Conservation (phyloP, 345 rosid genomes). For the Corymbia maculata region DNA sequence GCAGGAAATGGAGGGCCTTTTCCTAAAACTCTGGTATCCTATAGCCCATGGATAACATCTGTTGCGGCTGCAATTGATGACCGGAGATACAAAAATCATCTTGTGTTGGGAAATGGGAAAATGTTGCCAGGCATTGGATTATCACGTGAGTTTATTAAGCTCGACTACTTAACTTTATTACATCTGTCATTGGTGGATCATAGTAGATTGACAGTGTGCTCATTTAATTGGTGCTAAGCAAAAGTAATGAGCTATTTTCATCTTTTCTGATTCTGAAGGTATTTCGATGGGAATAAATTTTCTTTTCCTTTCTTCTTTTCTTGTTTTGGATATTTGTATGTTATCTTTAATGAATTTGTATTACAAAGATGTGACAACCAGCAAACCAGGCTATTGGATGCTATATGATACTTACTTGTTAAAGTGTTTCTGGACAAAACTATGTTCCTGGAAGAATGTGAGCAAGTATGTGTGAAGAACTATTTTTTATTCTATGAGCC, state of each 20-base stretch:
- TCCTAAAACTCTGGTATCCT: constrained; percentile 88
- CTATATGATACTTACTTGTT: not conserved
- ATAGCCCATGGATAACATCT: constrained; percentile 95
- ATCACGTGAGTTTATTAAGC: constrained; percentile 56
- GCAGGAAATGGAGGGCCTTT: constrained; percentile 99
- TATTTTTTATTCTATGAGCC: not conserved
- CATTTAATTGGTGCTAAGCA: not conserved
- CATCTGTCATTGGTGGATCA: not conserved
- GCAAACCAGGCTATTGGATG: not conserved
- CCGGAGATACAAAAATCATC: constrained; percentile 89
- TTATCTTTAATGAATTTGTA: not conserved
- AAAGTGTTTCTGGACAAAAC: not conserved
- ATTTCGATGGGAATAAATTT: not conserved
- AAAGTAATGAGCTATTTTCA: not conserved
- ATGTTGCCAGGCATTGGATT: constrained; percentile 76
- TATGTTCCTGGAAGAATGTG: not conserved
- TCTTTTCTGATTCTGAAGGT: not conserved
- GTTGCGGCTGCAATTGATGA: constrained; percentile 99
- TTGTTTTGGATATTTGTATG: not conserved
- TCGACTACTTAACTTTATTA: not conserved
- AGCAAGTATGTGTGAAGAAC: not conserved
- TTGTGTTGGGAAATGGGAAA: constrained; percentile 81
- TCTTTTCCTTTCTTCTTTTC: not conserved
- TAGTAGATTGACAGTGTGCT: not conserved
- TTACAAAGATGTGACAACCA: not conserved